A percentile compares a stretch with the other conserved stretches of the same genome.
Evolutionary conservation across 1,284 basidiomycete species (phyloP).

Genomic region (Naganishia sp.): DNA sequence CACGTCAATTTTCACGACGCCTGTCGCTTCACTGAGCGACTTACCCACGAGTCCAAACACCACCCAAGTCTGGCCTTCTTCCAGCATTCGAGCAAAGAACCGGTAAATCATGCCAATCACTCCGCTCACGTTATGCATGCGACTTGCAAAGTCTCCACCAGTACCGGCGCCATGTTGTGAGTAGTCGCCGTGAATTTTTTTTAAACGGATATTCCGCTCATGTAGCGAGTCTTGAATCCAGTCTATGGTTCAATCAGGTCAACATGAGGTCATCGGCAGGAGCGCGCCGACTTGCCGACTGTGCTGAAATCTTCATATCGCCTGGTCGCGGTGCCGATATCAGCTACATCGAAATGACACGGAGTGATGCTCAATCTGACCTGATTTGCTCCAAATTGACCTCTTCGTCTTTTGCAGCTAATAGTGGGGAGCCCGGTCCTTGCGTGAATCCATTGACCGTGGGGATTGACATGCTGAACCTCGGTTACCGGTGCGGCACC

Average conservation of each 20-base stretch:
- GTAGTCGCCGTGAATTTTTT: slow-evolving; percentile 59
- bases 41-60: slow-evolving; percentile 81
- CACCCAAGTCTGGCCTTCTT: slow-evolving; percentile 67
- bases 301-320: slow-evolving; percentile 73
- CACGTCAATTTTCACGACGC: not conserved
- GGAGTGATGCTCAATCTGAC: slow-evolving; percentile 39
- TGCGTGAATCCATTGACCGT: slow-evolving; percentile 2
- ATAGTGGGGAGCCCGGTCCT: slow-evolving; percentile 2
- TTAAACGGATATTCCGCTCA: slow-evolving; percentile 67
- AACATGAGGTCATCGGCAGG: not conserved
- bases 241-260: slow-evolving; percentile 57
- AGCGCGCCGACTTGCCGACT: slow-evolving; percentile 60
- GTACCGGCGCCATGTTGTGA: slow-evolving; percentile 31
- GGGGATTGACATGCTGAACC: not conserved
- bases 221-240: slow-evolving; percentile 94
- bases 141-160: slow-evolving; percentile 36
- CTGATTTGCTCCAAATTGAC: slow-evolving; percentile 56
- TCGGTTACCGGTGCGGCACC: not conserved
- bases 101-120: slow-evolving; percentile 63
- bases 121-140: slow-evolving; percentile 47
- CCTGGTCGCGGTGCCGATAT: slow-evolving; percentile 35
- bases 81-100: slow-evolving; percentile 59
- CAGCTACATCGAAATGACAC: not conserved
- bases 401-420: slow-evolving; percentile 40
- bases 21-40: slow-evolving; percentile 47